phyloP scores from a whole-genome alignment of 305 asterid species.

The Solanum hybrid region DNA sequence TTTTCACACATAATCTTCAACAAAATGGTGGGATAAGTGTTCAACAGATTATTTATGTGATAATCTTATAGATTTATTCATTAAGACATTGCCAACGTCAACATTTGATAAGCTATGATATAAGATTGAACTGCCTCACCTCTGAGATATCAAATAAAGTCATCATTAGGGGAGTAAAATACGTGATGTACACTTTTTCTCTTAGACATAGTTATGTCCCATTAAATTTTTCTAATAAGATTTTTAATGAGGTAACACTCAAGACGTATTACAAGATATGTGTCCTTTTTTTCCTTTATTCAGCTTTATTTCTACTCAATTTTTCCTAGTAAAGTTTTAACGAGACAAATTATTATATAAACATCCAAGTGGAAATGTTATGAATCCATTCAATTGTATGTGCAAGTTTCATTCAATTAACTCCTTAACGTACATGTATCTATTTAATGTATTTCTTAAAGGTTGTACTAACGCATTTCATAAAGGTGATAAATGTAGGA shows the following conservation, averaged over 20 bases:
- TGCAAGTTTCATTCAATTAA: neutral
- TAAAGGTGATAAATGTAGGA: neutral
- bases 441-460: neutral
- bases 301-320: neutral
- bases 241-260: neutral
- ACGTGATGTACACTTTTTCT: neutral
- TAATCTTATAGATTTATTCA: neutral
- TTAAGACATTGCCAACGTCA: neutral
- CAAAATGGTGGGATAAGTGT: neutral
- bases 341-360: neutral
- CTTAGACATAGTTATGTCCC: neutral
- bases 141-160: neutral
- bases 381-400: neutral
- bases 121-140: neutral
- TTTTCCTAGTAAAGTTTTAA: too few relatives aligned
- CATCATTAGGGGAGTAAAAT: neutral
- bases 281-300: neutral
- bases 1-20: neutral
- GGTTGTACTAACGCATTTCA: neutral
- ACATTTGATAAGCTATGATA: neutral
- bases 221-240: neutral
- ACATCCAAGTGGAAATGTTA: neutral
- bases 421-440: neutral
- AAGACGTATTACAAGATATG: neutral
- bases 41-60: neutral